Conservation (phyloP, 2,329 filamentous ascomycete genomes). For the Beauveria pseudobassiana region DNA sequence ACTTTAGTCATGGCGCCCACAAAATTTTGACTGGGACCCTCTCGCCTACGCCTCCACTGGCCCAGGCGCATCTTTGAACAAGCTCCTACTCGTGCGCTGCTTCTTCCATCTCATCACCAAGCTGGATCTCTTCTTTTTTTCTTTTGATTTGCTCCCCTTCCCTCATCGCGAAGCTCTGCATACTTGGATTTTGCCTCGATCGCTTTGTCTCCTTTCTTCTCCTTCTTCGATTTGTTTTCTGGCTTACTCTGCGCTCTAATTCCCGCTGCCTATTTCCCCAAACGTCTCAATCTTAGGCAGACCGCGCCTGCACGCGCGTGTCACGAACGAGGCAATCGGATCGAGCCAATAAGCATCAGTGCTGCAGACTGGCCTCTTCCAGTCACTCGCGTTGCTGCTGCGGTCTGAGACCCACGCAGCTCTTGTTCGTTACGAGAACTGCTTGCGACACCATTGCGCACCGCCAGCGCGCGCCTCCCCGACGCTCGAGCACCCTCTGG, state of each 20-base stretch:
- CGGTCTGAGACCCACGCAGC: neutral
- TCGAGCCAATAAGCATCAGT: neutral
- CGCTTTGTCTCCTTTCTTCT: neutral
- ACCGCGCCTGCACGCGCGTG: neutral
- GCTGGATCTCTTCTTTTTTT: neutral
- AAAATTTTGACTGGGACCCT: neutral
- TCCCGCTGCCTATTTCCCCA: neutral
- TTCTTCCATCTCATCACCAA: neutral
- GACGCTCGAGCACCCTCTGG: neutral
- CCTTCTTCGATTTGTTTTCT: no score
- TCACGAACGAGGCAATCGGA: neutral
- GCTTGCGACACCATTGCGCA: neutral
- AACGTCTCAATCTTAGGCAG: neutral
- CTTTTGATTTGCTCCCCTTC: neutral
- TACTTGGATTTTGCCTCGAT: neutral
- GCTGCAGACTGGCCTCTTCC: neutral
- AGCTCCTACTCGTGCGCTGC: neutral
- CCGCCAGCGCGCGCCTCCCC: neutral
- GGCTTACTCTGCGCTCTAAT: neutral
- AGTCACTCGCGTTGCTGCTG: neutral
- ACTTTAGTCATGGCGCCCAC: conserved; percentile 11
- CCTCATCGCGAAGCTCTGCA: neutral
- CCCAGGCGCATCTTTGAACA: conserved; percentile 2
- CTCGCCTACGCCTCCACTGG: neutral
- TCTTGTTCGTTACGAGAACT: neutral